Evolutionary conservation across 164 flowering plant genomes (phyloP).

Genomic region (Dillenia turbinata): DNA sequence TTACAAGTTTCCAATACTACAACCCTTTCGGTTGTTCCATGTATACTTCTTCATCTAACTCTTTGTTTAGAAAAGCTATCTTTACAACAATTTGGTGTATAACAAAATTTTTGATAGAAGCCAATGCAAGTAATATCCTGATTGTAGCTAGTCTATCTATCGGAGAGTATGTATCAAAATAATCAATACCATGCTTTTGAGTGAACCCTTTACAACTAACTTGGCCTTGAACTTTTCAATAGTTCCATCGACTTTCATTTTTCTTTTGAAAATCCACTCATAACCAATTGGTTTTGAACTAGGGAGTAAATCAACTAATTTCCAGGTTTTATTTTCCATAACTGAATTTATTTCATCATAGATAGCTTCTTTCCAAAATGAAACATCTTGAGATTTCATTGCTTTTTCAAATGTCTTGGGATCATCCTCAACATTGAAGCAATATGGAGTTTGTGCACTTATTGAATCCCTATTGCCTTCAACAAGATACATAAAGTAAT

Average conservation of each 20-base stretch:
- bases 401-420: slow-evolving; percentile 3
- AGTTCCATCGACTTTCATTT: slow-evolving; percentile 5
- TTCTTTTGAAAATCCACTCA: slow-evolving; percentile 8
- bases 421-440: slow-evolving; percentile 1
- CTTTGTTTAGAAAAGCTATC: slow-evolving; percentile 2
- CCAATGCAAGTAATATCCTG: neutral
- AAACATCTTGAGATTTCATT: neutral
- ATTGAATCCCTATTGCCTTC: neutral
- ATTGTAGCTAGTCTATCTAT: slow-evolving; percentile 5
- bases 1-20: neutral
- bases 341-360: slow-evolving; percentile 15
- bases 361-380: slow-evolving; percentile 5
- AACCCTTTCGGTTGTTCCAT: slow-evolving; percentile 7
- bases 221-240: slow-evolving; percentile 8
- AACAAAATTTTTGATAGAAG: slow-evolving; percentile 2
- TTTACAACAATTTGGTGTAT: slow-evolving; percentile 11
- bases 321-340: slow-evolving; percentile 3
- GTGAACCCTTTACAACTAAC: slow-evolving; percentile 8
- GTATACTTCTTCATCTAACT: slow-evolving; percentile 9
- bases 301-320: neutral
- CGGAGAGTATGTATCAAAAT: slow-evolving; percentile 6
- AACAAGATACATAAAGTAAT: neutral
- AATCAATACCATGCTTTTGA: slow-evolving; percentile 5
- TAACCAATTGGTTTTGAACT: neutral
- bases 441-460: neutral